Evolutionary conservation across 352 stramenopile genomes (phyloP), one percentile per base, ranked within the genome.

Genomic region (Thraustotheca clavata): DNA sequence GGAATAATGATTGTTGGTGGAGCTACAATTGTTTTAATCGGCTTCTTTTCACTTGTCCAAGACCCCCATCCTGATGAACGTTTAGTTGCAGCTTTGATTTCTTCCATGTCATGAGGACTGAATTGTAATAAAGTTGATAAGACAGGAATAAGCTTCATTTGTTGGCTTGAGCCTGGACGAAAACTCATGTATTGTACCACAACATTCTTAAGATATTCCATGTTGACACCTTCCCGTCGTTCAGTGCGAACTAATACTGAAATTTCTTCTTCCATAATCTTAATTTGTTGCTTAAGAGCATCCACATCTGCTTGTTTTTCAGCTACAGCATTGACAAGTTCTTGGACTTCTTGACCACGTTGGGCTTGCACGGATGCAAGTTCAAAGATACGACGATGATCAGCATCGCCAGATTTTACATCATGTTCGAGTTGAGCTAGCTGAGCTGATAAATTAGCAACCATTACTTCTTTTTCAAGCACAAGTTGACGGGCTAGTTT

Each of bases 141-240:
- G 55, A 95, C 86, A 4, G 86, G 86, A 16, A 94, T 68, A 32
- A 95, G 62, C 7, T 83, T 79, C 14, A 68, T 59, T 62, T 92
- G 86, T 68, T 95, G 77, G 35, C 78, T 89, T 33, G 86, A 94
- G 3, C 84, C 84, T 0, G 80, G 79, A 12, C 77, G 83, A 70
- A 95, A 92, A 18, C 81, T 89, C 83, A 95, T 92, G 71, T 89
- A 95, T 76, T 94, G 86, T 24, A 95, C 81, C 24, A 95, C 83
- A 18, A 95, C 83, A 55, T 95, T 95, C 68, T 95, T 95, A 32
- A 95, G 71, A 68, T 95, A 95, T 59, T 94, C 85, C 83, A 95
- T 89, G 68, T 95, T 94, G 31, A 95, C 83, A 31, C 85, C 85
- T 22, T 92, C 85, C 35, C 86, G 82, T 5, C 83, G 80, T 55